Evolutionary conservation across 2,329 filamentous ascomycete species (phyloP), one percentile per base, ranked within the genome.

Genomic region (Berkeleyomyces rouxiae): DNA sequence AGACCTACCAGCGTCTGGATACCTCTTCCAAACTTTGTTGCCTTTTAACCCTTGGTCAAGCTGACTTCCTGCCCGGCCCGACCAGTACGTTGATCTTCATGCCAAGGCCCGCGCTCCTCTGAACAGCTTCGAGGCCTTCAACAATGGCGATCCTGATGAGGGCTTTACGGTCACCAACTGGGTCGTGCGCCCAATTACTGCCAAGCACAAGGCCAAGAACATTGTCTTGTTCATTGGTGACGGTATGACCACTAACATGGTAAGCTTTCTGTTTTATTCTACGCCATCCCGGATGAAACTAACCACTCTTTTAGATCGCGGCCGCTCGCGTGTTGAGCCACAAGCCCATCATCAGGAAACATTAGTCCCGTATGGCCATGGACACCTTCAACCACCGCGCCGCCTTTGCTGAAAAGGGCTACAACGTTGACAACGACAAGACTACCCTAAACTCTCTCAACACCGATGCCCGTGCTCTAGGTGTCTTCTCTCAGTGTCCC

Each of bases 331-430:
- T 93, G 63, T 83, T 95, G 62, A 88, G 80, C 16, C 89, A 95
- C 77, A 86, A 89, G 77, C 85, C 80, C 67, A 80, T 92, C 77
- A 93, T 95, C 70, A 89, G 89, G 68, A 88, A 87, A 72, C 93
- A 92, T 72, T 84, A 89, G 76, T 83, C 80, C 63, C 80, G 78
- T 63, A 80, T 95, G 79, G 79, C 82, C 70, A 78, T 95, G 77
- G 89, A 95, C 75, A 80, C 90, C 70, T 93, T 93, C 74, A 82
- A 92, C 72, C 93, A 91, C 78, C 93, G 91, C 74, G 83, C 83
- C 66, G 78, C 85, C 69, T 93, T 92, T 69, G 76, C 81, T 47
- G 82, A 88, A 60, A 82, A 82, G 69, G 85, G 84, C 40, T 95
- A 93, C 75, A 78, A 80, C 47, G 73, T 93, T 67, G 82, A 83